A percentile compares a stretch with the other conserved stretches of the same genome.
These are phyloP conservation scores for Leccinum uliginosum DNA, from an alignment of 768 basidiomycete genomes.

Conservation along the genomic window DNA sequence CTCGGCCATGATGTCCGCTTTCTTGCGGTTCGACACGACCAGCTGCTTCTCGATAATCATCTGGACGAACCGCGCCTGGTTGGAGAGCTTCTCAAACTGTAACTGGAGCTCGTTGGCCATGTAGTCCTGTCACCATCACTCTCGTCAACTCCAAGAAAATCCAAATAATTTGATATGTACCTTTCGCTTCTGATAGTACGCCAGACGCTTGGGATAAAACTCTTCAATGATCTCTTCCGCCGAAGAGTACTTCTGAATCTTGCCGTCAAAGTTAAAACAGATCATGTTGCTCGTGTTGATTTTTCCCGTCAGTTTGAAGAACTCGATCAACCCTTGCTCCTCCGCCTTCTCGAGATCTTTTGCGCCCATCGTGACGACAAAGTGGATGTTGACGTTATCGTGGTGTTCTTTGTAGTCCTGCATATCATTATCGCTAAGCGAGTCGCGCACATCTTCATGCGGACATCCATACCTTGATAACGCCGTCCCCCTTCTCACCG, in stretches of 20 bases:
- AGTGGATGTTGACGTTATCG: slow-evolving; percentile 88
- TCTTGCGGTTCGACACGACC: slow-evolving; percentile 82
- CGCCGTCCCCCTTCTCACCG: slow-evolving; percentile 75
- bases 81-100: slow-evolving; percentile 79
- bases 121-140: slow-evolving; percentile 54
- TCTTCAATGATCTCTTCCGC: slow-evolving; percentile 92
- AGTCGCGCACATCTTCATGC: not conserved
- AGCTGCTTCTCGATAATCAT: slow-evolving; percentile 91
- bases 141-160: not conserved
- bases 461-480: slow-evolving; percentile 62
- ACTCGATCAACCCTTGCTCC: slow-evolving; percentile 82
- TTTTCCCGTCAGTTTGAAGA: slow-evolving; percentile 84
- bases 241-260: slow-evolving; percentile 88
- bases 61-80: slow-evolving; percentile 94
- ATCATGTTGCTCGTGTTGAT: slow-evolving; percentile 97
- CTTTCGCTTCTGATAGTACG: slow-evolving; percentile 96
- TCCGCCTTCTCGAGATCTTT: slow-evolving; percentile 85
- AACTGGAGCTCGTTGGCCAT: slow-evolving; percentile 78
- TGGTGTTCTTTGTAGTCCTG: slow-evolving; percentile 98
- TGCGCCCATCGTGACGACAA: slow-evolving; percentile 73
- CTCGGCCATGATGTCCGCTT: slow-evolving; percentile 79
- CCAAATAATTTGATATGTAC: slow-evolving; percentile 33
- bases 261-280: slow-evolving; percentile 93
- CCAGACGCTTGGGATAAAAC: slow-evolving; percentile 84
- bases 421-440: not conserved